Percentiles rank a stretch among this genome's conserved stretches.
phyloP scores from a whole-genome alignment of 2,329 filamentous ascomycete species.

The Metarhizium brunneum region DNA sequence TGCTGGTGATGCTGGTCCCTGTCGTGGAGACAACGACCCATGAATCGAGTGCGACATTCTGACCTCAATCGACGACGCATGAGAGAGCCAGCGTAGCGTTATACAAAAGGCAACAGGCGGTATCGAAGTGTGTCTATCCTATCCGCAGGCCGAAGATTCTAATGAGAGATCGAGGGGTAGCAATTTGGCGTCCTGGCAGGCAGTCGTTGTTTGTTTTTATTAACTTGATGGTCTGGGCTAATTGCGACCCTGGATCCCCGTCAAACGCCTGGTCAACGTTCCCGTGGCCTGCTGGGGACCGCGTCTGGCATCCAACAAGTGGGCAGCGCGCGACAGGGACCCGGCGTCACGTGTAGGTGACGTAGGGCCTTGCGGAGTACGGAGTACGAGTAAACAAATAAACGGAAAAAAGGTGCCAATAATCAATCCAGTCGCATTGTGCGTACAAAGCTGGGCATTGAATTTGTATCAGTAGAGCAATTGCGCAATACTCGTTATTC shows the following conservation, averaged over 20 bases:
- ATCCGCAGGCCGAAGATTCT: not conserved
- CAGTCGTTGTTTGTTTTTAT: not conserved
- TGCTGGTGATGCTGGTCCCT: not conserved
- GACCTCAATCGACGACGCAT: constrained; percentile 3
- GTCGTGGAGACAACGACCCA: constrained; percentile 2
- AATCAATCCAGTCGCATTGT: too few relatives aligned
- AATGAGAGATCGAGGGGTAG: not conserved
- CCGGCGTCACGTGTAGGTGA: not conserved
- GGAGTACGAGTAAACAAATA: too few relatives aligned
- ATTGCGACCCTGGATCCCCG: not conserved
- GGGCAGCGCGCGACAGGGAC: not conserved
- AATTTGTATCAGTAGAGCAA: too few relatives aligned
- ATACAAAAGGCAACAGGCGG: not conserved
- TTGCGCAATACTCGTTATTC: too few relatives aligned
- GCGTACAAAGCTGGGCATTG: too few relatives aligned
- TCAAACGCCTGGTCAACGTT: not conserved
- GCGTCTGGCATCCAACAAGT: not conserved
- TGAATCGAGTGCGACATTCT: constrained; percentile 3
- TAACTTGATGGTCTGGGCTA: not conserved
- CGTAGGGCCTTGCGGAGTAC: not conserved
- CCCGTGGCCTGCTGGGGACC: not conserved
- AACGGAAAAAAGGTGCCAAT: too few relatives aligned
- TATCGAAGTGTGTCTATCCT: not conserved
- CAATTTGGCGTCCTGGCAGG: not conserved
- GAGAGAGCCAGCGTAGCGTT: not conserved